Evolutionary conservation across 768 basidiomycete genomes (phyloP).

Genomic region (Roridomyces roridus): DNA sequence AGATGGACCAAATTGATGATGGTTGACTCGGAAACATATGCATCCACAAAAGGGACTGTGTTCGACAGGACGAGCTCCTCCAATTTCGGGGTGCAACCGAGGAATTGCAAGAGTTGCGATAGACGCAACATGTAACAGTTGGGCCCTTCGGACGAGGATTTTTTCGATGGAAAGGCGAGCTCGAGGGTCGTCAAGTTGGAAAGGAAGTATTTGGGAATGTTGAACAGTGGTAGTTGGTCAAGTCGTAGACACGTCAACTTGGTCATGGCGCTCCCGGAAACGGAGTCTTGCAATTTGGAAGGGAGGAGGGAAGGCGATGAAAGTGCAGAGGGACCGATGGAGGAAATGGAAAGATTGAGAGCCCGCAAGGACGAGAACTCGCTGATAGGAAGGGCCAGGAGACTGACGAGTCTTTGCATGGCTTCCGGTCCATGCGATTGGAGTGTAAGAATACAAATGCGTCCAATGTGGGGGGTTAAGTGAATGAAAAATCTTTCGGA

Average conservation of each 20-base stretch:
- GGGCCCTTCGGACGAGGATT: slow-evolving; percentile 19
- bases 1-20: slow-evolving; percentile 44
- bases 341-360: slow-evolving; percentile 31
- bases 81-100: slow-evolving; percentile 44
- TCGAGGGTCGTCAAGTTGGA: slow-evolving; percentile 48
- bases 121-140: slow-evolving; percentile 43
- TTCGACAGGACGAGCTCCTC: slow-evolving; percentile 49
- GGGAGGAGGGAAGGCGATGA: slow-evolving; percentile 7
- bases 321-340: slow-evolving; percentile 4
- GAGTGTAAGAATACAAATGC: slow-evolving; percentile 41
- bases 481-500: slow-evolving; percentile 31
- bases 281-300: neutral
- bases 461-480: slow-evolving; percentile 29
- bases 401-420: slow-evolving; percentile 28
- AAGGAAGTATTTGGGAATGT: slow-evolving; percentile 43
- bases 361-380: slow-evolving; percentile 27
- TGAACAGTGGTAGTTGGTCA: slow-evolving; percentile 46
- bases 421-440: slow-evolving; percentile 32
- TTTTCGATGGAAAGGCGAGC: slow-evolving; percentile 44
- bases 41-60: slow-evolving; percentile 48
- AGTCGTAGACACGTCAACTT: slow-evolving; percentile 46
- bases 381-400: slow-evolving; percentile 22
- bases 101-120: slow-evolving; percentile 44
- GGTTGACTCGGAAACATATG: slow-evolving; percentile 21
- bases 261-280: slow-evolving; percentile 14